Evolutionary conservation across 129 eudicot genomes (phyloP), one percentile per base, ranked within the genome.

Genomic region (Escallonia herrerae): DNA sequence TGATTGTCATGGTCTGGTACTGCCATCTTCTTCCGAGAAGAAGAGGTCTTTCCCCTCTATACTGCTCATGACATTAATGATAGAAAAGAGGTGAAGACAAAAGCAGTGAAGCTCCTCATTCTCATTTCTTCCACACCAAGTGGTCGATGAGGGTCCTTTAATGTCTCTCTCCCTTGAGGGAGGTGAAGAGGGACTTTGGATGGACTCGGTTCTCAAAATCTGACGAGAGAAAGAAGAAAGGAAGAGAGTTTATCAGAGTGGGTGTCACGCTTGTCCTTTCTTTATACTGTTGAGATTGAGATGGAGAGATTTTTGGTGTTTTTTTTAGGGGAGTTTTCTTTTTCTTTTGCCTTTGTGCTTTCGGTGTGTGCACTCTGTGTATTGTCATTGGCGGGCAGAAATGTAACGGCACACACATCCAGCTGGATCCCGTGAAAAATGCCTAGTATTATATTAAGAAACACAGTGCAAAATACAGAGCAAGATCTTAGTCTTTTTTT

Each of bases 261-360:
- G 83, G 67, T 88, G 79, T 80, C 96, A 85, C 89, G 96, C 96
- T 85, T 84, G 96, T 88, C 96, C 89, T 80, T 84, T 82, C 81
- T 84, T 84, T 77, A 72, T 67, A 64, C 33, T 72, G 65, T 50
- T 60, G 40, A 15, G 50, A 5, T 33, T 40, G 44, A 60, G 41
- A 38, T 37, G 38, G 43, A 57, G 58, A 15, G 62, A 33, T 58
- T 63, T 43, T 44, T 22, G 48, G 15, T 9, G 38, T 70, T 56
- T 39, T 57, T 41, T 52, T 55, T 39, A 5, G n/a, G 11, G 14
- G 37, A 3, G 38, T 48, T 58, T 39, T 33, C 8, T 12, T 58
- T 59, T 66, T 47, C 48, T 45, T 41, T 62, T 44, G 68, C 43
- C 12, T n/a, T 55, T 40, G 15, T 63, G 44, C 61, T 80, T 77